Percentiles rank a stretch among this genome's conserved stretches.
Evolutionary conservation across 2,329 filamentous ascomycete genomes (phyloP).

Genomic region (Trichoderma afroharzianum): DNA sequence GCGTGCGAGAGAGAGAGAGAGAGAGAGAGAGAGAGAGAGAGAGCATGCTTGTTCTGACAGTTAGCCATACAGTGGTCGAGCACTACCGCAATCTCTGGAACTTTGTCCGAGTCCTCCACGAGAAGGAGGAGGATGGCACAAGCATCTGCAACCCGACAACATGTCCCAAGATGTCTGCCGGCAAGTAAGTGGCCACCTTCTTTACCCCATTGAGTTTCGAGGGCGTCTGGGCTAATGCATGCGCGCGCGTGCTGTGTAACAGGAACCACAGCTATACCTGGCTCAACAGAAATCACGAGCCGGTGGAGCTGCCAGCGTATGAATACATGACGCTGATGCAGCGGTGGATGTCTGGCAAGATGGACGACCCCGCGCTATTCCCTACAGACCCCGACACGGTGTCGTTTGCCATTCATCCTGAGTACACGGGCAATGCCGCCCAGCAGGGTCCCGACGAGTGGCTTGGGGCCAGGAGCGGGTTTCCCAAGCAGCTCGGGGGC

Average conservation of each 20-base stretch:
- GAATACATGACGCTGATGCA: slow-evolving; percentile 92
- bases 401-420: slow-evolving; percentile 57
- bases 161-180: slow-evolving; percentile 92
- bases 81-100: slow-evolving; percentile 87
- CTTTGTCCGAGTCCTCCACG: slow-evolving; percentile 84
- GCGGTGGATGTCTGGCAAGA: slow-evolving; percentile 91
- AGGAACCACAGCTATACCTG: slow-evolving; percentile 85
- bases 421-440: slow-evolving; percentile 51
- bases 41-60: neutral
- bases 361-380: slow-evolving; percentile 79
- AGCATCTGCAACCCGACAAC: slow-evolving; percentile 80
- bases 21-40: neutral
- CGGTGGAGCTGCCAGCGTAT: slow-evolving; percentile 80
- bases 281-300: slow-evolving; percentile 60
- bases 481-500: slow-evolving; percentile 76
- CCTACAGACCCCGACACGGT: slow-evolving; percentile 70
- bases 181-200: slow-evolving; percentile 61
- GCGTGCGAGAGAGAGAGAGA: neutral
- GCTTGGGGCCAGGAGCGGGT: slow-evolving; percentile 84
- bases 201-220: neutral
- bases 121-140: slow-evolving; percentile 73
- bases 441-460: slow-evolving; percentile 60
- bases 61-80: slow-evolving; percentile 66
- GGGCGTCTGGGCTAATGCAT: slow-evolving; percentile 1
- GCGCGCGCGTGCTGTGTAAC: neutral